A percentile compares a stretch with the other conserved stretches of the same genome.
phyloP scores from a whole-genome alignment of 2,329 filamentous ascomycete genomes.

The Fusarium concolor region DNA sequence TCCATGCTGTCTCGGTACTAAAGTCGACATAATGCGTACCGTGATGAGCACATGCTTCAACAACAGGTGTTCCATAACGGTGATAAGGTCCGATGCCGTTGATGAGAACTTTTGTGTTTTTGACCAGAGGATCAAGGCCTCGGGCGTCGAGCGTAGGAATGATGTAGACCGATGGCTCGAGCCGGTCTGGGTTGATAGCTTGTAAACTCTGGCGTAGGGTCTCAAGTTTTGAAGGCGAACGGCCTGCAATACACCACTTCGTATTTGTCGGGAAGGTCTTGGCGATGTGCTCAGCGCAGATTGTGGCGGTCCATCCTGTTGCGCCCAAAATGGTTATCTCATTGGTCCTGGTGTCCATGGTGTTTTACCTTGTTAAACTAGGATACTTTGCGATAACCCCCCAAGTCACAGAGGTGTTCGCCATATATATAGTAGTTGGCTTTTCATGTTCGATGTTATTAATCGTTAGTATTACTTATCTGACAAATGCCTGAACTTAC shows the following conservation, averaged over 20 bases:
- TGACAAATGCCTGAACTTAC: not conserved
- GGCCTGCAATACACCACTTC: not conserved
- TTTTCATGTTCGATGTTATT: not conserved
- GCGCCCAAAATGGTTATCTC: not conserved
- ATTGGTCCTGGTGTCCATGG: not conserved
- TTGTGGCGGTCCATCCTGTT: not conserved
- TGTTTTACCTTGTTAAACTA: not conserved
- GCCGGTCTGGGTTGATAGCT: not conserved
- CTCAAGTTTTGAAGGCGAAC: not conserved
- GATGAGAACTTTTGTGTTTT: not conserved
- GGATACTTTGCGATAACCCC: not conserved
- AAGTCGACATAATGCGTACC: conserved; percentile 9
- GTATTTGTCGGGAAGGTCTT: not conserved
- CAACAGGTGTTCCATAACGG: not conserved
- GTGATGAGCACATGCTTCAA: not conserved
- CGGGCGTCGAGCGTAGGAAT: not conserved
- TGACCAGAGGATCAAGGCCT: not conserved
- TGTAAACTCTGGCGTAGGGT: not conserved
- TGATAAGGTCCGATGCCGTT: conserved; percentile 6
- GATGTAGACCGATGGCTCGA: not conserved
- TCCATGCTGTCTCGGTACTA: conserved; percentile 1
- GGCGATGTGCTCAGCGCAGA: not conserved
- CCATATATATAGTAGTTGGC: not conserved
- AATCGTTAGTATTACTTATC: not conserved
- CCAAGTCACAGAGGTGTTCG: too few relatives aligned